Base-by-base conservation (phyloP, 2,329 filamentous ascomycete genomes). In the Penicillium sp. region DNA sequence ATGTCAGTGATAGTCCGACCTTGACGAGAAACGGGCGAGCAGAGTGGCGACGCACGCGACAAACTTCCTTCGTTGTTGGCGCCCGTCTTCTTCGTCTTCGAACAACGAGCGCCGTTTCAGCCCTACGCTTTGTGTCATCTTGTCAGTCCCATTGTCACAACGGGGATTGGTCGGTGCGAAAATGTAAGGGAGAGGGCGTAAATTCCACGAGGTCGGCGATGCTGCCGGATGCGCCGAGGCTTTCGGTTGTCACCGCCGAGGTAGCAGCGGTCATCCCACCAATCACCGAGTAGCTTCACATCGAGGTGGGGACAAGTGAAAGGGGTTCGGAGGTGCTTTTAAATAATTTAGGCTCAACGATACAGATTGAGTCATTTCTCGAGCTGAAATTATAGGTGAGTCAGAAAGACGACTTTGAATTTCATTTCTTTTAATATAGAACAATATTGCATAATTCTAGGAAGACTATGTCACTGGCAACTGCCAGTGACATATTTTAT, bases 61-160 rank as follows among this genome's bases (percentile, higher is more conserved):
- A 44, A 69, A 69, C 53, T 71, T 71, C 52, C 64, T 65, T 47
- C 62, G 63, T 44, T 67, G 60, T 8, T 56, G 57, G 3, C 47
- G 54, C 16, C 34, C 36, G 42, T 61, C 51, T 10, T 54, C 54
- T 9, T 59, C 61, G 18, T 54, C 52, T 4, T 63, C 61, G 40
- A 51, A 56, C 5, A 43, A 28, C 7, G 53, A 51, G 31, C 46
- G 28, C 23, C 60, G 46, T 52, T 63, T 64, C 52, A 58, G 48
- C 52, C 52, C 53, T 50, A 37, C 42, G 19, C 37, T 31, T 47
- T 56, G 50, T 18, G 53, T 16, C 63, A 65, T 65, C 26, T 26
- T 54, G 33, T 42, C 8, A 55, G n/a, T 26, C 6, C 3, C 29
- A 52, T 48, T 45, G n/a, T 19, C 16, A n/a, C 18, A 43, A 19